These are phyloP conservation scores for Xylariaceae sp. DNA, from an alignment of 2,329 filamentous ascomycete species.

Conservation along the genomic window DNA sequence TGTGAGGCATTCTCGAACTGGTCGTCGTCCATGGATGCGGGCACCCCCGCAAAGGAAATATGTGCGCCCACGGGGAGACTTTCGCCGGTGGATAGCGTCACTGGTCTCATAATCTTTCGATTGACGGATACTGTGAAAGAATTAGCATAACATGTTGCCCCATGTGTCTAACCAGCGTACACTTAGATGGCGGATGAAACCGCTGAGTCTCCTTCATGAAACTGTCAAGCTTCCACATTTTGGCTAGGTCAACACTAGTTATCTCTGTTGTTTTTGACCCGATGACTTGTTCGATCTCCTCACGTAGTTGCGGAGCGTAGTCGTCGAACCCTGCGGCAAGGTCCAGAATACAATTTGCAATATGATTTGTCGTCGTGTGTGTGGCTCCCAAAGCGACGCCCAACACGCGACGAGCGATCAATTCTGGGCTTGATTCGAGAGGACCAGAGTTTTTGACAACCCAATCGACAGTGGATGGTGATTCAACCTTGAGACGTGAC, in stretches of 20 bases:
- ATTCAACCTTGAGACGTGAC: constrained; percentile 1
- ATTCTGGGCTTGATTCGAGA: not conserved
- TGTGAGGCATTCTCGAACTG: not conserved
- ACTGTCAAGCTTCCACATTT: constrained; percentile 18
- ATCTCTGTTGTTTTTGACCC: not conserved
- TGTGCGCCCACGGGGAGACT: constrained; percentile 6
- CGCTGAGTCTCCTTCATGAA: constrained; percentile 15
- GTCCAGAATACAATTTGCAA: constrained; percentile 11
- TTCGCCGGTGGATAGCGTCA: constrained; percentile 9
- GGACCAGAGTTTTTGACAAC: constrained; percentile 8
- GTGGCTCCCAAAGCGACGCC: constrained; percentile 13
- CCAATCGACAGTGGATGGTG: constrained; percentile 8
- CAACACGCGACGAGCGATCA: constrained; percentile 10
- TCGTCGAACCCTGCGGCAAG: constrained; percentile 11
- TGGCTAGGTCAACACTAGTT: constrained; percentile 11
- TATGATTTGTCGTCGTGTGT: constrained; percentile 12
- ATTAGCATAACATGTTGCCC: too few species aligned
- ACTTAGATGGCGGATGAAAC: constrained; percentile 13
- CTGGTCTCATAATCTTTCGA: constrained; percentile 7
- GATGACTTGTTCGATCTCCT: constrained; percentile 11
- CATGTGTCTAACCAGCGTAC: constrained; percentile 5
- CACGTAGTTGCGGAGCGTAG: constrained; percentile 10
- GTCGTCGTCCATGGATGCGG: constrained; percentile 8
- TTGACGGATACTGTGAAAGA: constrained; percentile 14
- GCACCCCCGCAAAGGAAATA: constrained; percentile 14